Evolutionary conservation across 345 rosid genomes (phyloP).

Genomic region (Cardamine chenopodiifolia): DNA sequence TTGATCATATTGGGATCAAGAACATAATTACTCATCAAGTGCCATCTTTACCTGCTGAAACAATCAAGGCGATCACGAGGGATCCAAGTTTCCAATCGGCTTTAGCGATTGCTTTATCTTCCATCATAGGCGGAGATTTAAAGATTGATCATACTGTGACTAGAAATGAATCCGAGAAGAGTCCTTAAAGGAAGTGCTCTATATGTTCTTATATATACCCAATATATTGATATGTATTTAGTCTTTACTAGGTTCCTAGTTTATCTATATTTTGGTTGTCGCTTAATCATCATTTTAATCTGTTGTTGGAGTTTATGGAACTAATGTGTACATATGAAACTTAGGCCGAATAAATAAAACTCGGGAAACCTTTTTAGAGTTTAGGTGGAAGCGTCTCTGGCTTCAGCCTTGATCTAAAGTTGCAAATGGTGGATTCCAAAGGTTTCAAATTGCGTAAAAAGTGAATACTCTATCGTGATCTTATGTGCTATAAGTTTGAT

Average conservation of each 20-base stretch:
- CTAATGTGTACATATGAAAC: slow-evolving; percentile 34
- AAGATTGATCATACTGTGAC: slow-evolving; percentile 31
- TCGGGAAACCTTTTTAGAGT: neutral
- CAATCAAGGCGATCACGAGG: slow-evolving; percentile 67
- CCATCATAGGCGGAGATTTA: slow-evolving; percentile 55
- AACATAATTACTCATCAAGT: slow-evolving; percentile 34
- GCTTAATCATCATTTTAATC: neutral
- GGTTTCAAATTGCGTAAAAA: neutral
- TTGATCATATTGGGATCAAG: slow-evolving; percentile 45
- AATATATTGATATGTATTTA: slow-evolving; percentile 4
- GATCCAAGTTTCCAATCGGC: slow-evolving; percentile 87
- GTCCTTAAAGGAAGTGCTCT: slow-evolving; percentile 25
- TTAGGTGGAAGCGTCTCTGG: neutral
- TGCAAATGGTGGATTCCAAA: neutral
- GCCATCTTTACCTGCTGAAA: slow-evolving; percentile 44
- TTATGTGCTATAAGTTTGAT: neutral
- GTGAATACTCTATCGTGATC: neutral
- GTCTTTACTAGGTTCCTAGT: slow-evolving; percentile 25
- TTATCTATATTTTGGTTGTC: slow-evolving; percentile 11
- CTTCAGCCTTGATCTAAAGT: neutral
- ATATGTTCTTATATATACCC: slow-evolving; percentile 9
- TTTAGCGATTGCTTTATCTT: slow-evolving; percentile 67
- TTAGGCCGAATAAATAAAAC: neutral
- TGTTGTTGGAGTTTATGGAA: slow-evolving; percentile 30
- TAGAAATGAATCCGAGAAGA: slow-evolving; percentile 33